Conservation (phyloP, 2,329 filamentous ascomycete genomes). For the Paecilomyces niveus region DNA sequence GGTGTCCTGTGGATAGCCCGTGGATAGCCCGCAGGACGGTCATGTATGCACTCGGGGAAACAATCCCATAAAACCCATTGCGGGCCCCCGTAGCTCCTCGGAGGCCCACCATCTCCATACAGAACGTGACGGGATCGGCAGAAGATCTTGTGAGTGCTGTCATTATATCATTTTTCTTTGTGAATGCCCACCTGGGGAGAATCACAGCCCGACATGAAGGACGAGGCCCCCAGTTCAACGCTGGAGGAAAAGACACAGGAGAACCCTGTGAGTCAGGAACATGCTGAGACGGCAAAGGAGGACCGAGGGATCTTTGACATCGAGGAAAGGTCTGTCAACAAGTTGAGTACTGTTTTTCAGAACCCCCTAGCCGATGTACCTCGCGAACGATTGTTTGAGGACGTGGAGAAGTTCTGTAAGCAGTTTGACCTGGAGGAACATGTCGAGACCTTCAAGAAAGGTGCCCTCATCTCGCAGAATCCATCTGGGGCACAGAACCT, state of each 20-base stretch:
- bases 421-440: constrained; percentile 44
- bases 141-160: not conserved
- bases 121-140: not conserved
- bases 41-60: not conserved
- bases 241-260: not conserved
- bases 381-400: constrained; percentile 44
- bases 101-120: not conserved
- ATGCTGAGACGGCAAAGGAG: constrained; percentile 7
- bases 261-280: constrained; percentile 3
- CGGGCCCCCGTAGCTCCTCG: not conserved
- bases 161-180: not conserved
- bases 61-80: not conserved
- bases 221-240: not conserved
- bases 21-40: not conserved
- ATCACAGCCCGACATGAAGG: not conserved
- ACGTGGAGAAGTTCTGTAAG: constrained; percentile 49
- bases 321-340: constrained; percentile 14
- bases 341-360: constrained; percentile 35
- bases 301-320: constrained; percentile 15
- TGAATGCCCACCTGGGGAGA: not conserved
- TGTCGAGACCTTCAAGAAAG: constrained; percentile 44
- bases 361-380: constrained; percentile 52
- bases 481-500: constrained; percentile 45
- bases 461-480: constrained; percentile 46
- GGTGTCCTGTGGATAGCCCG: not conserved